Evolutionary conservation across 176 grass and related monocot genomes (phyloP).

Genomic region (Miscanthus lutarioriparius): DNA sequence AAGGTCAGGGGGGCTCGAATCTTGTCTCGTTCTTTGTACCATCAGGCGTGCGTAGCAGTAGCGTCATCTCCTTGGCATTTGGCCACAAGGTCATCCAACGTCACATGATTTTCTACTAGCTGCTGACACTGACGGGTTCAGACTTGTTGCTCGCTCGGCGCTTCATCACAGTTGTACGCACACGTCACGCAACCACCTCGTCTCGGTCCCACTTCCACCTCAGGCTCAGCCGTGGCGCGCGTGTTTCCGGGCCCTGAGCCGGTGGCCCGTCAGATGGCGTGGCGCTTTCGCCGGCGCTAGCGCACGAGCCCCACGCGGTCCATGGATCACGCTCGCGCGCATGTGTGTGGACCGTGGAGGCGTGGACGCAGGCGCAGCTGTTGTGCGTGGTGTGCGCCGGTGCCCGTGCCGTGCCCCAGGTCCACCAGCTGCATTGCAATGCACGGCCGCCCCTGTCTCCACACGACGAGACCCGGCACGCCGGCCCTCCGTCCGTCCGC

Average conservation of each 20-base stretch:
- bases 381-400: background rate
- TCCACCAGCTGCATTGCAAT: background rate
- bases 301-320: background rate
- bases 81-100: background rate
- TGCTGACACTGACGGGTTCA: no score
- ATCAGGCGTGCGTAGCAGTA: background rate
- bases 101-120: background rate
- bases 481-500: no score
- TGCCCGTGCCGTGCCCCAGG: background rate
- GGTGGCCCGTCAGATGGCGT: background rate
- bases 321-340: background rate
- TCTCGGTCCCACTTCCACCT: no score
- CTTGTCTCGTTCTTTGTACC: background rate
- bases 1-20: background rate
- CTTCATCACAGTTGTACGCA: no score
- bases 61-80: background rate
- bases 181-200: background rate
- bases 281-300: constrained; percentile 8
- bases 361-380: no score
- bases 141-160: no score
- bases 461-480: no score
- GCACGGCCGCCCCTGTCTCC: no score
- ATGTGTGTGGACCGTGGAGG: no score
- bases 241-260: background rate
- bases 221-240: no score